Base-by-base conservation (phyloP, 176 grass and related monocot species). In the Calamus simplicifolius region DNA sequence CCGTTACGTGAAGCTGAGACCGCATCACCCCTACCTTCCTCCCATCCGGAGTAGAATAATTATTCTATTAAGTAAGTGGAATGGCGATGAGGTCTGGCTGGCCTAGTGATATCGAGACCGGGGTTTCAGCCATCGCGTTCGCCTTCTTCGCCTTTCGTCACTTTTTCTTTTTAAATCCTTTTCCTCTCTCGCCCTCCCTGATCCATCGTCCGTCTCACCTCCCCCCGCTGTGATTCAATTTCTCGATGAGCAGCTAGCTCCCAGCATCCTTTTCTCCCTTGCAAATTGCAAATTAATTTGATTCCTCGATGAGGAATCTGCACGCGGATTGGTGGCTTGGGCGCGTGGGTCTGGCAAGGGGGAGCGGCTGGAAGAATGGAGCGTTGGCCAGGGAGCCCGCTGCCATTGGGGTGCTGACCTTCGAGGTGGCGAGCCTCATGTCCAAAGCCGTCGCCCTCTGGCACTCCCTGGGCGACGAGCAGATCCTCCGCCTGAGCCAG, bases 351-450 rank as follows among this genome's bases (percentile, higher is more conserved):
- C 48, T 70, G 17, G 48, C 29, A 19, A 18, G 50, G 18, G 58
- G 50, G 5, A 51, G 19, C 29, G 28, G 29, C 49, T 15, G 79
- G 76, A 64, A 67, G 59, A 51, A 75, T 51, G 16, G 82, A 57
- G 54, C 64, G 54, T 73, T 27, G 64, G 17, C 50, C 35, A 43
- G 12, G 15, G 64, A 50, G 23, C 50, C 13, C 5, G 27, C n/a
- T 27, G 16, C 27, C 18, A 50, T 95, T 27, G 82, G 79, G 0
- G 77, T 83, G 25, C 25, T 84, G 25, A 59, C 82, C 2, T 73
- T 95, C 57, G 90, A 95, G 75, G 79, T 79, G 56, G 82, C 82
- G 0, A 56, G 79, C 16, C 82, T 86, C 18, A 86, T 95, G 82
- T 86, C 74, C 0, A 73, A 74, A 15, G 71, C 74, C 10, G 70